A percentile compares a stretch with the other conserved stretches of the same genome.
Conservation (phyloP, 192 early-diverging fungal species). For the Neocallimastix lanati region DNA sequence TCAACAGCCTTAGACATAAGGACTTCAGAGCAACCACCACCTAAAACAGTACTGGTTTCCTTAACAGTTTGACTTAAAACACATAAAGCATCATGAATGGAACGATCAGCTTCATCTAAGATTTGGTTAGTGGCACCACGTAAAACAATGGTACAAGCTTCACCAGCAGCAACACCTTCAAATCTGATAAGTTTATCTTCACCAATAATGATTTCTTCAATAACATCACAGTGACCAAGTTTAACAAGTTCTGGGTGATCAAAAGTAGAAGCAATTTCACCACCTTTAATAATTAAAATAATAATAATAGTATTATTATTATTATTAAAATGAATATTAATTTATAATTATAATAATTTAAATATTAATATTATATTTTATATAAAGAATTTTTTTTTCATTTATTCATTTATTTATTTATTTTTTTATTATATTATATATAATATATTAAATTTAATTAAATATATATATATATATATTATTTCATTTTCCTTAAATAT, state of each 20-base stretch:
- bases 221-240: slow-evolving; percentile 83
- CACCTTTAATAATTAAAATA: slow-evolving; percentile 21
- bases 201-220: slow-evolving; percentile 97
- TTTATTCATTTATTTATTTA: too few species aligned
- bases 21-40: slow-evolving; percentile 92
- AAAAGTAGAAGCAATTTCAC: slow-evolving; percentile 96
- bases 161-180: slow-evolving; percentile 80
- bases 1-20: slow-evolving; percentile 96
- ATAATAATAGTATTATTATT: too few species aligned
- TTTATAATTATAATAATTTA: too few species aligned
- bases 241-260: slow-evolving; percentile 93
- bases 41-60: slow-evolving; percentile 83
- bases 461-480: neutral
- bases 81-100: slow-evolving; percentile 87
- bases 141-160: slow-evolving; percentile 94
- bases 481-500: neutral
- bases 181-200: slow-evolving; percentile 98
- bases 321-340: neutral
- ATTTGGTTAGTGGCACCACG: slow-evolving; percentile 88
- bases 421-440: neutral
- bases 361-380: too few species aligned
- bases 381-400: too few species aligned
- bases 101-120: slow-evolving; percentile 92
- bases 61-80: slow-evolving; percentile 88
- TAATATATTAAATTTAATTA: neutral